Evolutionary conservation across 2,329 filamentous ascomycete genomes (phyloP).

Genomic region (Fusarium chuoi): DNA sequence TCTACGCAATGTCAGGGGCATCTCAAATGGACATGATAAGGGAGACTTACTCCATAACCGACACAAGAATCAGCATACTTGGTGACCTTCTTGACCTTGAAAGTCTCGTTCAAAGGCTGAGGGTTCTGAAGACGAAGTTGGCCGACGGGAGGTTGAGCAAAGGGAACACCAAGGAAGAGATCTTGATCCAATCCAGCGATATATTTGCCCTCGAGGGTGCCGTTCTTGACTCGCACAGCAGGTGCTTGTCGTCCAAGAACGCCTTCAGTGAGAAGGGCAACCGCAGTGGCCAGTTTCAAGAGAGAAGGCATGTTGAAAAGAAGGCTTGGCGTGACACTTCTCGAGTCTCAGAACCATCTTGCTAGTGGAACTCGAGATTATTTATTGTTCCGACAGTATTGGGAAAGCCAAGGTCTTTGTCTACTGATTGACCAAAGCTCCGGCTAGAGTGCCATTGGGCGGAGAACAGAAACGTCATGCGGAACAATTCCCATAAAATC

Average conservation of each 20-base stretch:
- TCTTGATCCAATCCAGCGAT: slow-evolving; percentile 35
- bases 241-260: slow-evolving; percentile 17
- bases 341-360: background rate
- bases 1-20: slow-evolving; percentile 5
- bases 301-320: slow-evolving; percentile 12
- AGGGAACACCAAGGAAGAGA: slow-evolving; percentile 38
- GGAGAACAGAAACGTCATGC: slow-evolving; percentile 13
- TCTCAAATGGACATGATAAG: accelerated
- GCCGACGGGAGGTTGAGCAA: slow-evolving; percentile 35
- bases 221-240: slow-evolving; percentile 35
- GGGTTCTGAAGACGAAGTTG: slow-evolving; percentile 33
- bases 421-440: background rate
- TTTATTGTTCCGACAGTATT: background rate
- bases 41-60: slow-evolving; percentile 32
- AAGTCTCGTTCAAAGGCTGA: slow-evolving; percentile 22
- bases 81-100: slow-evolving; percentile 24
- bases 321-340: background rate
- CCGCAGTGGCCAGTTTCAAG: slow-evolving; percentile 6
- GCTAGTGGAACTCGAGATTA: background rate
- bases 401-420: background rate
- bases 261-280: slow-evolving; percentile 3
- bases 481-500: background rate
- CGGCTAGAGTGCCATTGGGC: background rate
- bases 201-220: slow-evolving; percentile 36
- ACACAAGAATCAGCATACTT: slow-evolving; percentile 42